These are phyloP conservation scores for Fusarium burgessii DNA, from an alignment of 2,329 filamentous ascomycete genomes.

Conservation along the genomic window DNA sequence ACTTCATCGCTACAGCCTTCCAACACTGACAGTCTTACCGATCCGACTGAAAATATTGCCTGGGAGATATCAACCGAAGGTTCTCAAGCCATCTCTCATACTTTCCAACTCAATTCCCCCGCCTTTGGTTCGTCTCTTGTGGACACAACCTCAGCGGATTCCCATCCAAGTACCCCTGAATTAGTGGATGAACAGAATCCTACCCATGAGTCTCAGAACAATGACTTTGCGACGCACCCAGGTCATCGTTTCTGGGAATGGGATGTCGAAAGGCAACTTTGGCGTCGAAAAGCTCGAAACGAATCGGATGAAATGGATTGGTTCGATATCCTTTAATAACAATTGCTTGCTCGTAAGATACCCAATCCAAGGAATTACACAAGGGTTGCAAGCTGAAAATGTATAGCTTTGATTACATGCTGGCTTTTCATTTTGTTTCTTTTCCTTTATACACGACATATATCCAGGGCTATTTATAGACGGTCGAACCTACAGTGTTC, in stretches of 20 bases:
- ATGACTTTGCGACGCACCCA: conserved; percentile 21
- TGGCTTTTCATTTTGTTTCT: neutral
- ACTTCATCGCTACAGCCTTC: neutral
- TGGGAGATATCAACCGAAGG: neutral
- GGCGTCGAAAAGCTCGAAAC: conserved; percentile 9
- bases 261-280: conserved; percentile 22
- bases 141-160: neutral
- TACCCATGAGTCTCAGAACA: neutral
- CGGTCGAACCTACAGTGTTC: neutral
- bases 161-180: neutral
- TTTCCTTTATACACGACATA: neutral
- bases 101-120: neutral
- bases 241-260: conserved; percentile 26
- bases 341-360: conserved; percentile 4
- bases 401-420: neutral
- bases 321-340: conserved; percentile 22
- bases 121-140: conserved; percentile 3
- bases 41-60: neutral
- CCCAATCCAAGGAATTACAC: neutral
- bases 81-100: neutral
- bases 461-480: neutral
- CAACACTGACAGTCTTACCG: neutral
- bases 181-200: neutral
- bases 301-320: conserved; percentile 20
- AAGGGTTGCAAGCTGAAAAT: conserved; percentile 2